Percentiles rank a stretch among this genome's conserved stretches.
phyloP scores from a whole-genome alignment of 441 rosid genomes.

The Omphalea diandra region DNA sequence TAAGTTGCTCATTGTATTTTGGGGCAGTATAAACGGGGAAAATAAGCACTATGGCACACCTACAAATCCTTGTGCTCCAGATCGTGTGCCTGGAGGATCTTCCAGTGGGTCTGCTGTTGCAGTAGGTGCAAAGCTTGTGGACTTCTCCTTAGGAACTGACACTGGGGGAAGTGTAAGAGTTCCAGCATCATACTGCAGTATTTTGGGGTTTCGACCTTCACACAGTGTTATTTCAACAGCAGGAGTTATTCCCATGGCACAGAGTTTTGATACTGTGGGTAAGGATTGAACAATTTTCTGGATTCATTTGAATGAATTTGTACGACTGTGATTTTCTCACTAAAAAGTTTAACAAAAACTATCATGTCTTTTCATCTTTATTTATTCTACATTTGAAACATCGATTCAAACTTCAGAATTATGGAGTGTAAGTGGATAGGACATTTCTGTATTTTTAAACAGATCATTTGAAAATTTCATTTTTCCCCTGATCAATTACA shows the following conservation, averaged over 20 bases:
- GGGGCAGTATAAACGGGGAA: conserved; percentile 80
- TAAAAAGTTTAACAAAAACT: neutral
- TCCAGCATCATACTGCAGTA: conserved; percentile 85
- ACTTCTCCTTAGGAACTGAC: conserved; percentile 89
- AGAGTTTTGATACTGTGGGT: conserved; percentile 95
- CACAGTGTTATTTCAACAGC: conserved; percentile 51
- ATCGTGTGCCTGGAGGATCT: conserved; percentile 91
- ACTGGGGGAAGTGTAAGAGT: conserved; percentile 94
- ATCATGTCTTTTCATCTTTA: neutral
- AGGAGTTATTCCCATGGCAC: conserved; percentile 88
- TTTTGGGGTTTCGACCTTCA: conserved; percentile 85
- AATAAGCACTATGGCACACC: conserved; percentile 92
- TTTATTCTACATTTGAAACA: too few relatives aligned
- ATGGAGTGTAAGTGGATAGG: neutral
- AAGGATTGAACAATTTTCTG: conserved; percentile 22
- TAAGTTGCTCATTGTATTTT: neutral
- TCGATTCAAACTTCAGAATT: neutral
- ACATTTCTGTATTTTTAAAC: neutral
- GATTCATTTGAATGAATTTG: neutral
- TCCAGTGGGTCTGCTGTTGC: conserved; percentile 98
- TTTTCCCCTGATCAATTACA: neutral
- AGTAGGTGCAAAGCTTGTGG: conserved; percentile 77
- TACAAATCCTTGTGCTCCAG: conserved; percentile 73
- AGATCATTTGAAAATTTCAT: neutral
- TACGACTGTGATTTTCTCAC: neutral